Base-by-base conservation (phyloP, 2,329 filamentous ascomycete species). In the Verruconis gallopava region DNA sequence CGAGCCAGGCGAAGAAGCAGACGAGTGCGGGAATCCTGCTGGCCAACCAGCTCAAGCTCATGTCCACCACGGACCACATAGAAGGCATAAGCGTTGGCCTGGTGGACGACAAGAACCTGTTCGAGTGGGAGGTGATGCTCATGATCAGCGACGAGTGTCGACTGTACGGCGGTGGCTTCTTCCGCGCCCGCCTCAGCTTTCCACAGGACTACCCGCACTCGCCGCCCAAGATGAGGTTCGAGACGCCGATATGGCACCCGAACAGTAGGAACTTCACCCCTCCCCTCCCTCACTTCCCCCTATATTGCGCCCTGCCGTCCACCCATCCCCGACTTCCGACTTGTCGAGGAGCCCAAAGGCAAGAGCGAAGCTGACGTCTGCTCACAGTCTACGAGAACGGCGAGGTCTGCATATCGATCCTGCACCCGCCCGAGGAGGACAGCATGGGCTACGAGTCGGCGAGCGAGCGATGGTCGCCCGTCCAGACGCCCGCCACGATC, bases 61-160 rank as follows among this genome's bases (percentile, higher is more conserved):
- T 98, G 77, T 85, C 93, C 64, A 77, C 73, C 18, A 80, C 85
- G 59, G 89, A 86, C 58, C 86, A 94, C 61, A 81, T 96, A 37
- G 85, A 85, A 0, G 91, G 89, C 41, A 94, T 96, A 56, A 95
- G 86, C 47, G 93, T 85, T 54, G 91, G 91, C 0, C 68, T 98
- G 34, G 78, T 88, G 40, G 78, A 80, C 54, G 78, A 80, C 54
- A 83, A 82, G 60, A 81, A 93, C 58, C 78, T 96, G 6, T 95
- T 95, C 51, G 83, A 93, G 67, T 98, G 91, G 91, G 88, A 96
- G 62, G 86, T 96, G 15, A 94, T 95, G 83, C 76, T 98, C 47
- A 96, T 98, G 89, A 89, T 96, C 50, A 85, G 77, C 48, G 88
- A 95, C 53, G 86, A 93, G 57, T 88, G 83, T 64, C 89, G 88